phyloP scores from a whole-genome alignment of 176 grass and related monocot species.

The Echinochloa phyllopogon region DNA sequence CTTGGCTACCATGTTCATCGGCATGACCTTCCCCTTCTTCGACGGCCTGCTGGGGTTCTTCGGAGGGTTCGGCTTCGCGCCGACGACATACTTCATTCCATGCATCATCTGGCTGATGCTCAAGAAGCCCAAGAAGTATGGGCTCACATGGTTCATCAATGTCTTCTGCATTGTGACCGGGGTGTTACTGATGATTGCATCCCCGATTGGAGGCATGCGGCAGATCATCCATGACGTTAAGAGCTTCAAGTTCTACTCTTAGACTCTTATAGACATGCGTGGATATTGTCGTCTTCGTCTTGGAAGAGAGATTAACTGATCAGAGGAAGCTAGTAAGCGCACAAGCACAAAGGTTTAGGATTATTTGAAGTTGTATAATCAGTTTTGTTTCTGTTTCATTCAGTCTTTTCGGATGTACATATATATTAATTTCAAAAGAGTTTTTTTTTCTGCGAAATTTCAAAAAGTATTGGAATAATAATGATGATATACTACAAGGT shows the following conservation, averaged over 20 bases:
- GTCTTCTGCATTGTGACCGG: slow-evolving; percentile 35
- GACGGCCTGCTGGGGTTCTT: slow-evolving; percentile 50
- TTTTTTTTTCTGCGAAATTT: too few species aligned
- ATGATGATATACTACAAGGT: too few species aligned
- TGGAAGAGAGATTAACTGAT: too few species aligned
- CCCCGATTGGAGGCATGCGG: slow-evolving; percentile 52
- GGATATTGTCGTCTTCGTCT: too few species aligned
- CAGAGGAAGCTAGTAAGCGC: too few species aligned
- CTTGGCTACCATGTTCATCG: not conserved
- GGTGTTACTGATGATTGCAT: slow-evolving; percentile 49
- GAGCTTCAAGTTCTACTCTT: slow-evolving; percentile 6
- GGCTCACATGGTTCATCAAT: slow-evolving; percentile 49
- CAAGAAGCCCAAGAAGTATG: slow-evolving; percentile 46
- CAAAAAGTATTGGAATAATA: too few species aligned
- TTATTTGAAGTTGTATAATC: too few species aligned
- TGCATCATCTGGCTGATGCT: slow-evolving; percentile 63
- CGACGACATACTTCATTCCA: slow-evolving; percentile 30
- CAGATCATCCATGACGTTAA: slow-evolving; percentile 32
- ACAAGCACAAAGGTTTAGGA: too few species aligned
- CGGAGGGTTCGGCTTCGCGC: not conserved
- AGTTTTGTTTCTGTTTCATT: too few species aligned
- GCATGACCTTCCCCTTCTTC: not conserved
- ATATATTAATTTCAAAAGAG: too few species aligned
- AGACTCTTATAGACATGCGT: not conserved
- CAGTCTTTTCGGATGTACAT: too few species aligned